A percentile compares a stretch with the other conserved stretches of the same genome.
Conservation (phyloP, 495 filamentous ascomycete genomes). For the Penicillium steckii region DNA sequence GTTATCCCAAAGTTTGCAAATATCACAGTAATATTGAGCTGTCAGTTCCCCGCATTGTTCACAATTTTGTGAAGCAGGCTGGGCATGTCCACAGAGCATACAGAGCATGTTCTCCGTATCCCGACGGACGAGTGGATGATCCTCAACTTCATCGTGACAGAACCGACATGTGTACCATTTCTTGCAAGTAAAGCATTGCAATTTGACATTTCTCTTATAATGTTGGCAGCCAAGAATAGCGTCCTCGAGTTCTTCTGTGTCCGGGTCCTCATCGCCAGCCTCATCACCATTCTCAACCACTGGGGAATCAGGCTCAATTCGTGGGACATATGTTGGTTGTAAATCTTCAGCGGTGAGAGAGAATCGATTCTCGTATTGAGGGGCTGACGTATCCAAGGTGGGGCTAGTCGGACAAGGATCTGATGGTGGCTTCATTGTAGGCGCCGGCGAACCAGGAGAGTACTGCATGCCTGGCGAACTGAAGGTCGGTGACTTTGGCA, state of each 20-base stretch:
- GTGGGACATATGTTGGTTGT: conserved; percentile 64
- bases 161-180: conserved; percentile 95
- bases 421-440: conserved; percentile 22
- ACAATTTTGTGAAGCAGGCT: conserved; percentile 78
- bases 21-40: conserved; percentile 90
- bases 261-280: conserved; percentile 36
- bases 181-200: conserved; percentile 86
- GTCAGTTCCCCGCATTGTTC: conserved; percentile 69
- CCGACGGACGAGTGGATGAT: conserved; percentile 75
- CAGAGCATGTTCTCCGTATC: conserved; percentile 96
- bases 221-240: conserved; percentile 77
- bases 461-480: conserved; percentile 36
- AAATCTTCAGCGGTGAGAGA: conserved; percentile 71
- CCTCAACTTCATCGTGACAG: conserved; percentile 86
- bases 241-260: conserved; percentile 40
- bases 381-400: conserved; percentile 26
- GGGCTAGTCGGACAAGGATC: conserved; percentile 31
- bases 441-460: conserved; percentile 35
- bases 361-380: conserved; percentile 52
- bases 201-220: conserved; percentile 92
- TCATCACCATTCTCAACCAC: conserved; percentile 29
- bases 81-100: conserved; percentile 89
- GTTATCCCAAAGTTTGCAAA: conserved; percentile 97
- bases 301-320: conserved; percentile 39
- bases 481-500: conserved; percentile 25